Conservation (phyloP, 2,329 filamentous ascomycete species). For the Microsporum ferrugineum region DNA sequence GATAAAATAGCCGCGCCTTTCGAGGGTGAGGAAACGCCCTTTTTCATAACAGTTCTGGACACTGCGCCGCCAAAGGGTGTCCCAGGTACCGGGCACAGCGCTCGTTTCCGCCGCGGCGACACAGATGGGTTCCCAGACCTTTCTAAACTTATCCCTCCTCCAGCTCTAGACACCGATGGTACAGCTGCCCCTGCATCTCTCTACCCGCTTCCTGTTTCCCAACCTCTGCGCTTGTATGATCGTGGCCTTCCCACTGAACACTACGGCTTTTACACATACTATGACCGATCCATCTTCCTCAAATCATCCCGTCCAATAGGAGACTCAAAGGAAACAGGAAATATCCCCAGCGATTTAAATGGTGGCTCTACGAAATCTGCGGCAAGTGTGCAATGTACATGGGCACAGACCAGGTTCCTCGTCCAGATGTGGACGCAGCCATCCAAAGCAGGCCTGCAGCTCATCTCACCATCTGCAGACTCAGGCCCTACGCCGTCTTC, state of each 20-base stretch:
- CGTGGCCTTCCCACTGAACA: slow-evolving; percentile 70
- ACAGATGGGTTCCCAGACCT: slow-evolving; percentile 34
- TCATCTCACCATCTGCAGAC: slow-evolving; percentile 16
- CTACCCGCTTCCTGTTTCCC: slow-evolving; percentile 55
- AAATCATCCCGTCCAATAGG: slow-evolving; percentile 46
- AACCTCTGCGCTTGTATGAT: slow-evolving; percentile 77
- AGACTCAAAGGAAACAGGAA: slow-evolving; percentile 29
- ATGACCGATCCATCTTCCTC: slow-evolving; percentile 74
- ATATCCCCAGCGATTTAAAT: slow-evolving; percentile 36
- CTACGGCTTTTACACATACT: slow-evolving; percentile 91
- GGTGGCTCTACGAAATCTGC: slow-evolving; percentile 40
- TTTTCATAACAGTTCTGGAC: slow-evolving; percentile 65
- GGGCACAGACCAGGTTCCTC: slow-evolving; percentile 49
- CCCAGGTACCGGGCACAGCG: slow-evolving; percentile 21
- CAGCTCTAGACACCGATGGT: slow-evolving; percentile 54
- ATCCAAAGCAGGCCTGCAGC: slow-evolving; percentile 21
- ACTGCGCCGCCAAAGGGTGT: slow-evolving; percentile 22
- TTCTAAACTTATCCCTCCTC: slow-evolving; percentile 49
- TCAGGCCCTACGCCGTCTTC: slow-evolving; percentile 20
- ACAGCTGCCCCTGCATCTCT: slow-evolving; percentile 61
- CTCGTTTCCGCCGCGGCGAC: slow-evolving; percentile 5
- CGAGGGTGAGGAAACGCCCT: slow-evolving; percentile 75
- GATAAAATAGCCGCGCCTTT: slow-evolving; percentile 60
- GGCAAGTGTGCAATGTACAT: slow-evolving; percentile 45
- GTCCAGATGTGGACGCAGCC: slow-evolving; percentile 51